Base-by-base conservation (phyloP, 2,329 filamentous ascomycete genomes). In the Mariannaea sp. region DNA sequence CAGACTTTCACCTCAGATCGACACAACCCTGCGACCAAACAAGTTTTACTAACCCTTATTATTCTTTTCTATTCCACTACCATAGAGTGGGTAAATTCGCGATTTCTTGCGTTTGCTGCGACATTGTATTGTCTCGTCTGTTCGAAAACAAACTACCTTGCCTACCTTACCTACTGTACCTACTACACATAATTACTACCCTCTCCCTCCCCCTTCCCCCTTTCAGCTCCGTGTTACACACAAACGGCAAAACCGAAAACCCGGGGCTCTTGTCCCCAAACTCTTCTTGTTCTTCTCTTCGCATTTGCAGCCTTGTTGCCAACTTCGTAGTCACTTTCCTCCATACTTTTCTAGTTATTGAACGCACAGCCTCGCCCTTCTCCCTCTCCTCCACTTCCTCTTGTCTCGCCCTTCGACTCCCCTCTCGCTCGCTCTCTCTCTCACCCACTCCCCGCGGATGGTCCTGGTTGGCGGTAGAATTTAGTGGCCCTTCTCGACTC, bases 401-500 rank as follows among this genome's bases (percentile, higher is more conserved):
- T 53, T n/a, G n/a, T n/a, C 48, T 26, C 39, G 32, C 33, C 38
- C 24, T 20, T 35, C 20, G 14, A n/a, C 26, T 57, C 55, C 36
- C 40, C 27, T 8, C 8, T 24, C 8, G 5, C 5, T 24, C 22
- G 5, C 51, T 43, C 56, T 40, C 45, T 42, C 47, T 53, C 46
- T 51, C 55, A 43, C 42, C 49, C 50, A 14, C 19, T n/a, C 26
- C 12, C 24, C 20, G 30, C 32, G 47, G 30, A 22, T 36, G 33
- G 33, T 36, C 33, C 36, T 24, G 19, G 36, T 22, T 41, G 46
- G 42, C 41, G 13, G 27, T 33, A 16, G 46, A 16, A 19, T 19
- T 36, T 40, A 38, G 54, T 55, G 57, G 42, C 49, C 55, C 58
- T 55, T 46, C 56, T 56, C 53, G 39, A 14, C 27, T 40, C 58